Evolutionary conservation across 2,329 filamentous ascomycete species (phyloP).

Genomic region (Xylaria multiplex): DNA sequence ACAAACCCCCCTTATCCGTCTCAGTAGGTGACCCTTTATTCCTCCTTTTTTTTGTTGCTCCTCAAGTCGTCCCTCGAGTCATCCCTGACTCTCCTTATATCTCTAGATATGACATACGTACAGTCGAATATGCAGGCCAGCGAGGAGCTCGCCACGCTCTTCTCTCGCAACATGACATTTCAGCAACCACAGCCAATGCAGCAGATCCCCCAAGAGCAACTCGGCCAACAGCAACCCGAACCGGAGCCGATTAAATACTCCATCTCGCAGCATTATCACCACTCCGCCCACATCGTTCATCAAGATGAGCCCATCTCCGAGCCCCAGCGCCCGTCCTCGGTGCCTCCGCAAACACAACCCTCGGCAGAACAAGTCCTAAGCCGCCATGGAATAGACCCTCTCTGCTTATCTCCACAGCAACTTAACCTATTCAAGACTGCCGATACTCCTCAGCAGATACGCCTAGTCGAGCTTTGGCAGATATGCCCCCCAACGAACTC

Average conservation of each 20-base stretch:
- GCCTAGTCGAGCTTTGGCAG: constrained; percentile 85
- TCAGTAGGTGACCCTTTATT: constrained; percentile 27
- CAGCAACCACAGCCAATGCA: constrained; percentile 52
- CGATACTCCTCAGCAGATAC: constrained; percentile 74
- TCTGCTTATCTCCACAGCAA: constrained; percentile 76
- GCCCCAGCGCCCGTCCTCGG: constrained; percentile 59
- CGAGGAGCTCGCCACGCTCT: constrained; percentile 84
- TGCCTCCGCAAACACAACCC: constrained; percentile 60
- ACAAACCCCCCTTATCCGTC: background rate
- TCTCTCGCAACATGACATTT: constrained; percentile 79
- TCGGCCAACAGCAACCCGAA: constrained; percentile 47
- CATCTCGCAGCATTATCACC: constrained; percentile 84
- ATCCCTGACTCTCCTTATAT: constrained; percentile 18
- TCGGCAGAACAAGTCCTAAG: constrained; percentile 68
- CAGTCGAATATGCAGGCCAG: constrained; percentile 70
- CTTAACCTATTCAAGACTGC: constrained; percentile 81
- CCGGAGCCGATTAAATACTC: constrained; percentile 71
- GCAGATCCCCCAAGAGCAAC: constrained; percentile 44
- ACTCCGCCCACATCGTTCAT: constrained; percentile 73
- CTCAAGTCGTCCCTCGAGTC: background rate
- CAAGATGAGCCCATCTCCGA: constrained; percentile 52
- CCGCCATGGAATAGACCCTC: constrained; percentile 75
- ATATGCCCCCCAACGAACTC: constrained; percentile 76
- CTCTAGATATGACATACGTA: constrained; percentile 53
- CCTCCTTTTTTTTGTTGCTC: constrained; percentile 10